Evolutionary conservation across 2,329 filamentous ascomycete genomes (phyloP), one percentile per base, ranked within the genome.

Genomic region (Phyllosticta paracitricarpa): DNA sequence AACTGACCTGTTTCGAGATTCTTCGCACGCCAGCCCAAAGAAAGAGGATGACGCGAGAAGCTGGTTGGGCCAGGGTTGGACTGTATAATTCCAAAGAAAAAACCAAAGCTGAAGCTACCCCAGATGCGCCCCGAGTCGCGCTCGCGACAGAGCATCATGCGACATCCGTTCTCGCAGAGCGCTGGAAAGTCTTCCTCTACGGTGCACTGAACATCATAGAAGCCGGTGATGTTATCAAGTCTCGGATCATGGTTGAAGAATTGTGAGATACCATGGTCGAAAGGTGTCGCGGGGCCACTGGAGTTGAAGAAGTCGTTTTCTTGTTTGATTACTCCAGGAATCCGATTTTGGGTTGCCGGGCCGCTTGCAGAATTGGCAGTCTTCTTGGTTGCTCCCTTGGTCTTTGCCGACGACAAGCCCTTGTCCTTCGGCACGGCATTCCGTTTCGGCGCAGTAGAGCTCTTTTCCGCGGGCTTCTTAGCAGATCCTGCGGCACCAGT

Each of bases 91-190:
- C 79, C 78, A 51, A 70, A 62, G 48, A 78, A 70, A 7, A 75
- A 60, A 0, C 75, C 76, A 4, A 80, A 70, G 53, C 77, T 70
- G 64, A 82, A 82, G 0, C 64, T 67, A 0, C 76, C 79, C 79
- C 80, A 82, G 7, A 81, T 72, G 4, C 66, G 68, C 12, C 74
- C 74, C 17, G 58, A 28, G 17, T 53, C 30, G 9, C 17, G 6
- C 4, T 60, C 58, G 69, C 70, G 1, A 78, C 71, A 1, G 76
- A 76, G 17, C 79, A 67, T 51, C 76, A 68, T 9, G 78, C 65
- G 56, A 26, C 40, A 17, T 12, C 55, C 55, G n/a, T 57, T 53
- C 19, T 61, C 51, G 28, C 48, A 53, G 2, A 57, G 19, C 6
- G 24, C 24, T 19, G 55, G 40, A 25, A 48, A 61, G 1, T 65